Conservation (phyloP, 2,329 filamentous ascomycete species). For the Sporothrix humicola region DNA sequence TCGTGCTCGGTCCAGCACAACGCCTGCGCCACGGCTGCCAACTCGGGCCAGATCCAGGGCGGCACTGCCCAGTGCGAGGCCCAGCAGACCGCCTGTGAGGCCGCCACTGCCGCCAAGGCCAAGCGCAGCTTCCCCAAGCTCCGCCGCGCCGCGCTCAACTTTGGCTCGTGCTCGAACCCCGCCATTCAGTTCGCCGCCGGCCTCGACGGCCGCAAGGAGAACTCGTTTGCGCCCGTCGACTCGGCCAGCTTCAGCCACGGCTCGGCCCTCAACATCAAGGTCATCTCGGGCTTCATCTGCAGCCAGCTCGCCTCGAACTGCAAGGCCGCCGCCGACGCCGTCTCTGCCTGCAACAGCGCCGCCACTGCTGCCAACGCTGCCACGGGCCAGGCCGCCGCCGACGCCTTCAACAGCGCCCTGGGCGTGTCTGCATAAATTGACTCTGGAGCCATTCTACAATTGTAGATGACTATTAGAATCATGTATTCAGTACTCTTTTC, state of each 20-base stretch:
- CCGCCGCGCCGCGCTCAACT: constrained; percentile 46
- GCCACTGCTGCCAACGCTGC: constrained; percentile 44
- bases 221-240: constrained; percentile 50
- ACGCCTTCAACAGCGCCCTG: constrained; percentile 50
- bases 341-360: constrained; percentile 45
- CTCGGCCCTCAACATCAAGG: constrained; percentile 50
- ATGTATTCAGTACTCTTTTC: constrained; percentile 1
- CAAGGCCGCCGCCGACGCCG: constrained; percentile 44
- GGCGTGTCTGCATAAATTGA: constrained; percentile 42
- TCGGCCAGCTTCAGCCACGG: constrained; percentile 57
- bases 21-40: constrained; percentile 55
- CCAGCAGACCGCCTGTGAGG: constrained; percentile 50
- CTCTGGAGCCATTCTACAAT: background rate
- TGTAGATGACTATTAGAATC: background rate
- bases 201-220: constrained; percentile 55
- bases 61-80: constrained; percentile 51
- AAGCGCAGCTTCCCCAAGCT: constrained; percentile 40
- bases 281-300: constrained; percentile 50
- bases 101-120: constrained; percentile 37
- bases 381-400: constrained; percentile 47
- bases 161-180: constrained; percentile 55
- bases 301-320: constrained; percentile 46
- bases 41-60: constrained; percentile 49
- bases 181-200: constrained; percentile 56
- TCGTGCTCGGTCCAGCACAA: constrained; percentile 59